These are phyloP conservation scores for Omphalotus guepiniiformis DNA, from an alignment of 768 basidiomycete species.

Conservation along the genomic window DNA sequence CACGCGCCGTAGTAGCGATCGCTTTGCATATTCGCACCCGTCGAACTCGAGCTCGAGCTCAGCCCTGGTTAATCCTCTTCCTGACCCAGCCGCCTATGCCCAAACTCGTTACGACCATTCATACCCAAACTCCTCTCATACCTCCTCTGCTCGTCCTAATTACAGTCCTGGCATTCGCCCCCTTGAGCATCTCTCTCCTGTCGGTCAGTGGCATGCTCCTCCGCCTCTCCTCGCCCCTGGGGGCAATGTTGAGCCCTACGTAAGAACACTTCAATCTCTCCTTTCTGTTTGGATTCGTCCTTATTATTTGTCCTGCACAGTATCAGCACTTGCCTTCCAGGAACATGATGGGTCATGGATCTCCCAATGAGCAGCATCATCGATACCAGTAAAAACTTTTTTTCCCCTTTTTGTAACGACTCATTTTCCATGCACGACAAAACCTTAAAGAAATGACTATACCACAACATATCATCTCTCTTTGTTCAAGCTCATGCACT, in stretches of 20 bases:
- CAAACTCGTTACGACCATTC: slow-evolving; percentile 49
- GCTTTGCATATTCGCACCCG: slow-evolving; percentile 6
- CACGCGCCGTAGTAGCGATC: not conserved
- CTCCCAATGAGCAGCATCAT: slow-evolving; percentile 24
- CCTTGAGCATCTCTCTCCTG: slow-evolving; percentile 41
- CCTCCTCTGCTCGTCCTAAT: slow-evolving; percentile 36
- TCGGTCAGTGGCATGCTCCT: slow-evolving; percentile 50
- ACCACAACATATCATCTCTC: no score
- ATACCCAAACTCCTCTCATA: slow-evolving; percentile 34
- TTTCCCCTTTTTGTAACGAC: no score
- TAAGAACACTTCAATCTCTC: slow-evolving; percentile 36
- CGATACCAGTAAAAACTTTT: slow-evolving; percentile 1
- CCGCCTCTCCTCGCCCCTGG: slow-evolving; percentile 33
- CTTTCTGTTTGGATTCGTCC: slow-evolving; percentile 2
- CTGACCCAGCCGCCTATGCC: slow-evolving; percentile 53
- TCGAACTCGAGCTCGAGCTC: not conserved
- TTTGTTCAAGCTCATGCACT: no score
- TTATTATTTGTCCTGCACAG: slow-evolving; percentile 17
- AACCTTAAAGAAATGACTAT: no score
- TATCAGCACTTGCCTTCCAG: slow-evolving; percentile 31
- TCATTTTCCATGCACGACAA: no score
- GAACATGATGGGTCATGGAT: slow-evolving; percentile 33
- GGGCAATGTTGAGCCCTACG: slow-evolving; percentile 62
- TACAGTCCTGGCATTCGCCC: slow-evolving; percentile 44
- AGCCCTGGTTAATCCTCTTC: slow-evolving; percentile 38